Percentiles rank a stretch among this genome's conserved stretches.
These are phyloP conservation scores for Biancaea sappan DNA, from an alignment of 306 rosid species.

Conservation along the genomic window DNA sequence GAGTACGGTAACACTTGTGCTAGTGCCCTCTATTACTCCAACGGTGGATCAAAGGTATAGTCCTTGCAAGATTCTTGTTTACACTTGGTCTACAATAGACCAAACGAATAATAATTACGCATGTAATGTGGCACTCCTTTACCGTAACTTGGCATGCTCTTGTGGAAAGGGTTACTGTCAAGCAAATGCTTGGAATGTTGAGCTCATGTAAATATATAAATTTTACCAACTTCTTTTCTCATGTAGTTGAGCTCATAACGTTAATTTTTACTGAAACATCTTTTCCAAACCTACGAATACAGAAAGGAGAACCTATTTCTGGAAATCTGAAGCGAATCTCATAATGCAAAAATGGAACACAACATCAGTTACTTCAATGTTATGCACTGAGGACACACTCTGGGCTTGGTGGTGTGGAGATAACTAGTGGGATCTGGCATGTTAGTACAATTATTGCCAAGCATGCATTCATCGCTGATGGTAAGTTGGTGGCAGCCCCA, in stretches of 20 bases:
- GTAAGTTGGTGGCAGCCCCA: slow-evolving; percentile 27
- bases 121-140: too few species aligned
- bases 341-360: slow-evolving; percentile 24
- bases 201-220: too few species aligned
- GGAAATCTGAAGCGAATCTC: neutral
- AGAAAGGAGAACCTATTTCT: neutral
- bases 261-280: neutral
- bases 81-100: neutral
- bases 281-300: neutral
- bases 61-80: neutral
- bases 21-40: slow-evolving; percentile 7
- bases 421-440: slow-evolving; percentile 36
- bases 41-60: neutral
- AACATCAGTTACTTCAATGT: neutral
- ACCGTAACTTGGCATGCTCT: neutral
- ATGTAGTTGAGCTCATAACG: neutral
- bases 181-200: slow-evolving; percentile 13
- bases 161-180: neutral
- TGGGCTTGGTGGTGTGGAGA: slow-evolving; percentile 28
- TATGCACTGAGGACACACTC: slow-evolving; percentile 5
- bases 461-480: slow-evolving; percentile 28
- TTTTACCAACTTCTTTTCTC: neutral
- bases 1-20: neutral
- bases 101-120: neutral
- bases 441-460: slow-evolving; percentile 29